Evolutionary conservation across 345 rosid species (phyloP), one percentile per base, ranked within the genome.

Genomic region (Xanthoceras sorbifolium): DNA sequence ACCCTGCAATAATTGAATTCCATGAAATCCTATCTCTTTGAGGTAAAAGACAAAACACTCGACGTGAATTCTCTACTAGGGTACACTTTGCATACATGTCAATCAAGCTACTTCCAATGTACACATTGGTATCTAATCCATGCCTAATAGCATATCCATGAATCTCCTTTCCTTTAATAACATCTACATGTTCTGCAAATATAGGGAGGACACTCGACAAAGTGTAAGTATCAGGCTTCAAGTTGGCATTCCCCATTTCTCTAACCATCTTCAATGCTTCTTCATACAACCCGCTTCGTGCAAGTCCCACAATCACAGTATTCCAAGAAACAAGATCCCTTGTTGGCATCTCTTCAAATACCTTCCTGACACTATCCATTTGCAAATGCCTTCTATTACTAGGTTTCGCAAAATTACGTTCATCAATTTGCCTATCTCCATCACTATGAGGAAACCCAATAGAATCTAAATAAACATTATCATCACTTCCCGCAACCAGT

Each of bases 271-370:
- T 73, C 72, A 94, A 76, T 68, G 94, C 97, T 71, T 89, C 90
- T 75, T 83, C 90, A 81, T 85, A 81, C 89, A 85, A 80, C 25
- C 97, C 97, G 73, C 83, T 89, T 62, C 87, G 90, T 17, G 83
- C 94, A 81, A 83, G 84, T 44, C 97, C 94, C 15, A 89, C 82
- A 77, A 92, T 86, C 66, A 92, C 83, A 1, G 97, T 94, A 75
- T 94, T 94, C 93, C 92, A 94, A 0, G 98, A 94, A 71, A 94
- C 94, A 59, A 89, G 73, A 79, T 91, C 97, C 76, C 88, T 88
- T n/a, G 59, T 59, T 3, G 94, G 94, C 97, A 94, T 91, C 82
- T 52, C 46, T 72, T 92, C 90, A 61, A 94, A 92, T 61, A 94
- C 87, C 80, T 85, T 91, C 59, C 73, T 79, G 63, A 91, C 89